Evolutionary conservation across 2,329 filamentous ascomycete species (phyloP), one percentile per base, ranked within the genome.

Genomic region (Aspergillus viridinutans): DNA sequence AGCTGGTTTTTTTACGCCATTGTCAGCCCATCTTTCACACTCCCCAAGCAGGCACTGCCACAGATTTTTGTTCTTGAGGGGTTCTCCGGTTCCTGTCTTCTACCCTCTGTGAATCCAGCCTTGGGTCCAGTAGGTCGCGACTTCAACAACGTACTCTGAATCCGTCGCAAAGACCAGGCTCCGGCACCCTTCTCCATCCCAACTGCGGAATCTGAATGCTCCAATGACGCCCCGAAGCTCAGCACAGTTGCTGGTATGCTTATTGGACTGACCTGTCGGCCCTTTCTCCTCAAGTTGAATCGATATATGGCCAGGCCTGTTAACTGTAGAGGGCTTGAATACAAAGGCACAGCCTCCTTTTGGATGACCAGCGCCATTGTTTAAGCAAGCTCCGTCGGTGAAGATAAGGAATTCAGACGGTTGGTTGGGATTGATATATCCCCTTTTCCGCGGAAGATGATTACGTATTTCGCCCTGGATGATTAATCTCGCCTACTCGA

Each of bases 171-270:
- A 75, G 45, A 83, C 78, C 2, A 85, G 8, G 2, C 67, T 67
- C 43, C 69, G 71, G 69, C 54, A 77, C 64, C 65, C 74, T 59
- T 82, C 78, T 4, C 64, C 69, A 0, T 14, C n/a, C 81, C 80
- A 83, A 59, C 65, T 8, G 2, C 74, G 69, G 61, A 74, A 78
- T 28, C 76, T 70, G 25, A 84, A 72, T 3, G 78, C 83, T 4
- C 74, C 79, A 49, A 83, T 77, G 4, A 79, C 79, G 5, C 81
- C 82, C 14, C 81, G 82, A 6, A 85, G 75, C 65, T 84, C 80
- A 3, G 83, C 83, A 4, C 82, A 75, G 60, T 83, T 81, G 70
- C 75, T 83, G 21, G 74, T 83, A 57, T 80, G 77, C 7, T 60
- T 51, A 43, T 65, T 55, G 0, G 52, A 17, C 25, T 75, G 67